A percentile compares a stretch with the other conserved stretches of the same genome.
Evolutionary conservation across 139 green algal genomes (phyloP).

Genomic region (Chlamydomonas schloesseri): DNA sequence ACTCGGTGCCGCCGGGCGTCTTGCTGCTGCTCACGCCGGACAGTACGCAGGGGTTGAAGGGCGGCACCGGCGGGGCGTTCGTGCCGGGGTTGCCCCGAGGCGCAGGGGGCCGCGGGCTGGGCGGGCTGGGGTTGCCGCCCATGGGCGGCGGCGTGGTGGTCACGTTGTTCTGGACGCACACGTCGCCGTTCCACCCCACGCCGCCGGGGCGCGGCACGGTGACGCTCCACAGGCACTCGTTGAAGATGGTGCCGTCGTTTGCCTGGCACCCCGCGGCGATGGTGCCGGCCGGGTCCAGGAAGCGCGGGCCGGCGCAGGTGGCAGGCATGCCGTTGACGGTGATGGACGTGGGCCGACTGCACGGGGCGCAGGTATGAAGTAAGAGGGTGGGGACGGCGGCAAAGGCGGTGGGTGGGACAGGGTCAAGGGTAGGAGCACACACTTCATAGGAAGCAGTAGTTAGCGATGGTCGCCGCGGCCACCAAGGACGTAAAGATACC

Average conservation of each 20-base stretch:
- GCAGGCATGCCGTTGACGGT: neutral
- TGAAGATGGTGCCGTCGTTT: neutral
- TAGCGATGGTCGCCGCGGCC: too few species aligned
- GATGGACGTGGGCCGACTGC: neutral
- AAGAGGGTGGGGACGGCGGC: too few species aligned
- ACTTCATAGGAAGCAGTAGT: too few species aligned
- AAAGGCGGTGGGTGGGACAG: too few species aligned
- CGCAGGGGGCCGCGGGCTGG: neutral
- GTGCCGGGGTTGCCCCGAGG: accelerated
- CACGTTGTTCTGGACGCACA: neutral
- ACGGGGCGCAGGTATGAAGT: too few species aligned
- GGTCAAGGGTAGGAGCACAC: too few species aligned
- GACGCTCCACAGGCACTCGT: neutral
- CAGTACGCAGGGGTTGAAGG: neutral
- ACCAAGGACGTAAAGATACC: too few species aligned
- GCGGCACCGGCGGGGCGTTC: too few species aligned
- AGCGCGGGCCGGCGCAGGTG: neutral
- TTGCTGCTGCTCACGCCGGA: neutral
- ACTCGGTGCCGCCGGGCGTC: neutral
- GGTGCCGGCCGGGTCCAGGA: neutral
- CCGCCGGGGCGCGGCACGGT: neutral
- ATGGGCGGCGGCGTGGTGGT: neutral
- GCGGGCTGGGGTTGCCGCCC: neutral
- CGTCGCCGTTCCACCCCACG: neutral
- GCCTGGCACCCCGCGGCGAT: neutral